phyloP scores from a whole-genome alignment of 139 green algal species.

The Coelastrella sp. region DNA sequence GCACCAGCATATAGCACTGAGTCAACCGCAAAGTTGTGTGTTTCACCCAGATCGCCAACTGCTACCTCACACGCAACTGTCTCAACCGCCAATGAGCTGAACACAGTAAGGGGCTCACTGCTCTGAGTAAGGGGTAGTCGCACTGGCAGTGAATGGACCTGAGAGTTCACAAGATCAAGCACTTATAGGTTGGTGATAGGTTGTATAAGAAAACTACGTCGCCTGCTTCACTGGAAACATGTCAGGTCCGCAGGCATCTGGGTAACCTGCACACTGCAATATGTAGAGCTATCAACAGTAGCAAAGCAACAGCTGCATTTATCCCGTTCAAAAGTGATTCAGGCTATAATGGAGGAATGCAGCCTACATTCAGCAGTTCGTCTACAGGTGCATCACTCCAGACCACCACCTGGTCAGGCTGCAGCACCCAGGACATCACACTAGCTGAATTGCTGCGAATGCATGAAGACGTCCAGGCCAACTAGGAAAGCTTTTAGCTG shows the following conservation, averaged over 20 bases:
- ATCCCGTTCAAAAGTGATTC: too few species aligned
- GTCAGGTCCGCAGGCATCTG: too few species aligned
- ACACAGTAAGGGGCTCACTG: neutral
- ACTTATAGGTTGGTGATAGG: too few species aligned
- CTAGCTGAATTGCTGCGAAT: too few species aligned
- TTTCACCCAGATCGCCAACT: neutral
- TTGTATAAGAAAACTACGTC: too few species aligned
- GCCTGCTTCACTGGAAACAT: too few species aligned
- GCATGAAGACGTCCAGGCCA: neutral
- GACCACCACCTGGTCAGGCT: neutral
- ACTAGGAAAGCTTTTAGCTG: too few species aligned
- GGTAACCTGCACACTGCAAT: too few species aligned
- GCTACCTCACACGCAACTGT: neutral
- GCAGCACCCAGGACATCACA: constrained; percentile 15
- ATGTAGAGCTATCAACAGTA: too few species aligned
- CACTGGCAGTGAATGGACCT: constrained; percentile 26
- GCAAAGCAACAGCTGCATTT: too few species aligned
- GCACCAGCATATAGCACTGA: constrained; percentile 58
- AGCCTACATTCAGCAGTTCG: constrained; percentile 1
- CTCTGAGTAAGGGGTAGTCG: neutral
- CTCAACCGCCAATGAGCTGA: constrained; percentile 12
- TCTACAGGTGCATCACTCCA: constrained; percentile 35
- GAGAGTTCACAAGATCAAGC: neutral
- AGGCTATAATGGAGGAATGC: neutral
- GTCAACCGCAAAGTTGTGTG: constrained; percentile 47